Percentiles rank a stretch among this genome's conserved stretches.
Evolutionary conservation across 441 rosid genomes (phyloP).

Genomic region (Erodium texanum): DNA sequence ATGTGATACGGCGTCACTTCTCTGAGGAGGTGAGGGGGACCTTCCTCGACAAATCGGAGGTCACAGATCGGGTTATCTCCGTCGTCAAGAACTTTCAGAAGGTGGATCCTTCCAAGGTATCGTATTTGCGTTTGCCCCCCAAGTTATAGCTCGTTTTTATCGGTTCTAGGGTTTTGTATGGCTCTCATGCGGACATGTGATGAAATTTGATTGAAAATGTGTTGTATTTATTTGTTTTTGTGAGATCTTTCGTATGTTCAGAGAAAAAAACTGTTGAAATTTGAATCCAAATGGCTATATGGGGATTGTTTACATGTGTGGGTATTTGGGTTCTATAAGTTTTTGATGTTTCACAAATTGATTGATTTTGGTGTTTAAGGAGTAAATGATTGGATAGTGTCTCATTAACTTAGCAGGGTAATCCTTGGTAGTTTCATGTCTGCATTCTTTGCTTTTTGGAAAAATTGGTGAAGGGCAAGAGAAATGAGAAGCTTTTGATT

Average conservation of each 20-base stretch:
- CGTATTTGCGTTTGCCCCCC: not conserved
- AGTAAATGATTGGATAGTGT: not conserved
- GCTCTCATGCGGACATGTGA: not conserved
- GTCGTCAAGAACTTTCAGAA: conserved; percentile 85
- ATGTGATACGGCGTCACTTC: conserved; percentile 45
- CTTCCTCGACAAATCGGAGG: conserved; percentile 91
- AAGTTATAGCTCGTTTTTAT: not conserved
- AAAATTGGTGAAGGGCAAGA: no score
- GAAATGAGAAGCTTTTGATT: not conserved
- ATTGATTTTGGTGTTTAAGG: not conserved
- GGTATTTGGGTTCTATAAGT: not conserved
- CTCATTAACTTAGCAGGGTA: not conserved
- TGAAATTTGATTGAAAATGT: not conserved
- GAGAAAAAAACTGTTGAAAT: not conserved
- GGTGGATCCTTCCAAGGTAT: conserved; percentile 83
- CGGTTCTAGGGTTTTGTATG: not conserved
- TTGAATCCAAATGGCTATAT: not conserved
- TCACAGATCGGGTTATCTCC: conserved; percentile 72
- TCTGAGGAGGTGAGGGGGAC: conserved; percentile 79
- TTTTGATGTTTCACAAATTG: not conserved
- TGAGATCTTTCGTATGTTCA: not conserved
- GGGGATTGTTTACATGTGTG: not conserved
- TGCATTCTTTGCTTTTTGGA: not conserved
- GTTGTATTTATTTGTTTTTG: not conserved
- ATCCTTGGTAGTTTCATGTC: not conserved